phyloP scores from a whole-genome alignment of 176 grass and related monocot species.

The Oryza glumipatula region DNA sequence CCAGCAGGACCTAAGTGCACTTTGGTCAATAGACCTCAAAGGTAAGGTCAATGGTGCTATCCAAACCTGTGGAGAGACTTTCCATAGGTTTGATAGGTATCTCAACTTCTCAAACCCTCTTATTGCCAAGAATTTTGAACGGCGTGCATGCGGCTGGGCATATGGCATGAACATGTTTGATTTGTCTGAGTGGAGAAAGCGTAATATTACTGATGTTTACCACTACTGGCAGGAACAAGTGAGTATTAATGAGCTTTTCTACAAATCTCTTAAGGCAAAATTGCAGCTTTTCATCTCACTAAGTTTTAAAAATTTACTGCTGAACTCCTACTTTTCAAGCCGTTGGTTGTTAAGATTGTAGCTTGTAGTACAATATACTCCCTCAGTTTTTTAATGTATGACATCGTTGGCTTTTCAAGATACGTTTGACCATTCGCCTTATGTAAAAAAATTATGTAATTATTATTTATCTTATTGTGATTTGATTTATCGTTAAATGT shows the following conservation, averaged over 20 bases:
- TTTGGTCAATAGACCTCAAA: conserved; percentile 75
- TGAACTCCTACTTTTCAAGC: neutral
- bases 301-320: neutral
- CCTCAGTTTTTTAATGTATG: no score
- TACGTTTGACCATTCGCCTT: no score
- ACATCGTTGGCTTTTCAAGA: no score
- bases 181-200: conserved; percentile 84
- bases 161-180: conserved; percentile 96
- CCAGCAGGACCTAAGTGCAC: conserved; percentile 62
- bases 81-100: conserved; percentile 85
- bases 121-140: conserved; percentile 72
- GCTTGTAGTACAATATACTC: neutral
- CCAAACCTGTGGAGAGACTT: conserved; percentile 72
- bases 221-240: conserved; percentile 84
- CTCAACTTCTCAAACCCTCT: conserved; percentile 86
- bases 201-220: conserved; percentile 76
- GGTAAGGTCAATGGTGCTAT: conserved; percentile 79
- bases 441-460: no score
- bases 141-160: conserved; percentile 80
- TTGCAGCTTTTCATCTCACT: neutral
- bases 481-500: no score
- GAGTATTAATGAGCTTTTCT: conserved; percentile 9
- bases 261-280: neutral
- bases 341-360: neutral
- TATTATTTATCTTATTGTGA: no score